Percentiles rank a stretch among this genome's conserved stretches.
Evolutionary conservation across 1,284 basidiomycete genomes (phyloP).

Genomic region (Tetrapyrgos nigripes): DNA sequence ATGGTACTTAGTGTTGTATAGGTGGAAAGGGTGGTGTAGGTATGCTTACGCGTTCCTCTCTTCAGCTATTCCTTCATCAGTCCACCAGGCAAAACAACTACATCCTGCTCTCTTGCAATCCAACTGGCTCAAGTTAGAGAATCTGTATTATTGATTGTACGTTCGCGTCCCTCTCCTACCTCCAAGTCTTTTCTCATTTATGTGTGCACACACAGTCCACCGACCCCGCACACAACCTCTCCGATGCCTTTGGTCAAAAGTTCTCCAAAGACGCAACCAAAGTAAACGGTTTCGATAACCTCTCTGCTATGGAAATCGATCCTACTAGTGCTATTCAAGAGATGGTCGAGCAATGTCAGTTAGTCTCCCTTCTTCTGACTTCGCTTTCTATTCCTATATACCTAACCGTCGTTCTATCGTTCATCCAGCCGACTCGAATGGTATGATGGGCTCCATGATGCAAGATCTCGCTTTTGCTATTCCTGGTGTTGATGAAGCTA

Average conservation of each 20-base stretch:
- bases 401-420: constrained; percentile 4
- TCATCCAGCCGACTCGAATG: constrained; percentile 81
- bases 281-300: constrained; percentile 97
- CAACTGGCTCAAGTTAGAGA: constrained; percentile 88
- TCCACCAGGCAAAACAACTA: constrained; percentile 88
- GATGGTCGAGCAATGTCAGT: constrained; percentile 96
- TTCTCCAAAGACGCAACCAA: constrained; percentile 99
- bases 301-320: constrained; percentile 99
- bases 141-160: constrained; percentile 92
- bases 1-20: too few relatives aligned
- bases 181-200: neutral
- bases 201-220: constrained; percentile 73
- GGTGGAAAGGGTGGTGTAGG: constrained; percentile 96
- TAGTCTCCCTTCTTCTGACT: neutral
- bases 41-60: constrained; percentile 45
- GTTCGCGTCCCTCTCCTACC: constrained; percentile 36
- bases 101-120: constrained; percentile 94
- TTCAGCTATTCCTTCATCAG: constrained; percentile 6
- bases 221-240: constrained; percentile 98
- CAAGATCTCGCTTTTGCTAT: constrained; percentile 99
- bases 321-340: constrained; percentile 97
- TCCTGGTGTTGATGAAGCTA: constrained; percentile 98
- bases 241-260: constrained; percentile 98
- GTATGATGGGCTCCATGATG: constrained; percentile 99
- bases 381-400: constrained; percentile 17